Evolutionary conservation across 2,329 filamentous ascomycete genomes (phyloP).

Genomic region (Cladosporium oxysporum): DNA sequence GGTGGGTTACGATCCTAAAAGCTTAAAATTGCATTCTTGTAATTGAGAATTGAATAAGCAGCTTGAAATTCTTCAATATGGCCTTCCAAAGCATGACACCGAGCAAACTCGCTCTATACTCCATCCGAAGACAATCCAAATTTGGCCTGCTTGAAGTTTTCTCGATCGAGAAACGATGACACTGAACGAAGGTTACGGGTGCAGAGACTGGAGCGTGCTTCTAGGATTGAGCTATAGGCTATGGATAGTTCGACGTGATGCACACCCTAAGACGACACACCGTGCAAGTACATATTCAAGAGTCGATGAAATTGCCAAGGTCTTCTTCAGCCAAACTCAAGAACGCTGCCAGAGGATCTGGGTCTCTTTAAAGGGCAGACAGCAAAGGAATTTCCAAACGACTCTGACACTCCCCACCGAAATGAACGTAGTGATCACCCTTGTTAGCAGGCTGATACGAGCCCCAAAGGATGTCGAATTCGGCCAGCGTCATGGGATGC

Average conservation of each 20-base stretch:
- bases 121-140: too few relatives aligned
- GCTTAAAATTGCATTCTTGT: neutral
- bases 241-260: too few relatives aligned
- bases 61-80: neutral
- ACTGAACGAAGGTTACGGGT: too few relatives aligned
- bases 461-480: neutral
- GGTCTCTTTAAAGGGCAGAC: neutral
- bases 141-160: too few relatives aligned
- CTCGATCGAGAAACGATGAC: too few relatives aligned
- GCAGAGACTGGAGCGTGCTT: too few relatives aligned
- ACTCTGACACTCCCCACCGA: neutral
- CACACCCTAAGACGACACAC: too few relatives aligned
- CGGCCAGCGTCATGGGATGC: neutral
- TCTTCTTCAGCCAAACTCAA: neutral
- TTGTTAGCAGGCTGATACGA: neutral
- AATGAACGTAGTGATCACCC: neutral
- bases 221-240: too few relatives aligned
- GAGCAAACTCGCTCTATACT: too few relatives aligned
- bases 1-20: neutral
- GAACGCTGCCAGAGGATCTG: neutral
- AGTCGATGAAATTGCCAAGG: too few relatives aligned
- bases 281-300: too few relatives aligned
- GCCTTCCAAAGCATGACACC: neutral
- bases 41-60: neutral
- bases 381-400: neutral